A percentile compares a stretch with the other conserved stretches of the same genome.
Conservation (phyloP, 2,329 filamentous ascomycete genomes). For the Colletotrichum limetticola region DNA sequence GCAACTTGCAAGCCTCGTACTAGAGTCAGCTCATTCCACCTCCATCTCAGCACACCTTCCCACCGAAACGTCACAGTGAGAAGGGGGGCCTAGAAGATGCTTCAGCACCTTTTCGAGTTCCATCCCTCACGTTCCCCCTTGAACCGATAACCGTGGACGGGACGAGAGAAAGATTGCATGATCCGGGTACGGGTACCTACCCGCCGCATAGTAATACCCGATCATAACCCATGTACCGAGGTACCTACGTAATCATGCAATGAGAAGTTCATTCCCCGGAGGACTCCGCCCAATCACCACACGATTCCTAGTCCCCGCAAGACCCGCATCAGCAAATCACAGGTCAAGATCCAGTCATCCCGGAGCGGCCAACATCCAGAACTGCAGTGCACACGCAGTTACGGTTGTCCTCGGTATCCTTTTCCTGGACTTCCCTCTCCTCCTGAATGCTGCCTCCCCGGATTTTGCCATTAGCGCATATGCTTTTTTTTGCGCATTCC, state of each 20-base stretch:
- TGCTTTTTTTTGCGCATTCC: conserved; percentile 13
- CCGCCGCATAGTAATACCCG: not conserved
- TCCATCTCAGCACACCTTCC: not conserved
- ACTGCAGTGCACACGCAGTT: not conserved
- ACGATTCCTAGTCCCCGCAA: not conserved
- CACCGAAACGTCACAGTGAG: not conserved
- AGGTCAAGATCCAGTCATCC: conserved; percentile 8
- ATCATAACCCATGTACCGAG: conserved; percentile 14
- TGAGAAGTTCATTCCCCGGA: not conserved
- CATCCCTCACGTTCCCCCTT: not conserved
- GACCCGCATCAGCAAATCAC: conserved; percentile 32
- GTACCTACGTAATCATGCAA: conserved; percentile 31
- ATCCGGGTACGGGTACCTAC: conserved; percentile 13
- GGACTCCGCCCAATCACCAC: conserved; percentile 14
- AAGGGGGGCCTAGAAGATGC: conserved; percentile 18
- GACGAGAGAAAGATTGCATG: not conserved
- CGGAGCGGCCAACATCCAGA: not conserved
- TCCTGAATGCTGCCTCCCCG: conserved; percentile 16
- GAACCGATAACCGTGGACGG: not conserved
- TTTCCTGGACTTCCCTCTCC: not conserved
- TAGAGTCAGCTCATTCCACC: conserved; percentile 24
- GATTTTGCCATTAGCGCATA: conserved; percentile 35
- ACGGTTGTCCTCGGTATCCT: conserved; percentile 12
- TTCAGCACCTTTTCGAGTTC: not conserved
- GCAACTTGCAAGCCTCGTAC: conserved; percentile 24